Evolutionary conservation across 2,329 filamentous ascomycete species (phyloP).

Genomic region (Decorospora gaudefroyi): DNA sequence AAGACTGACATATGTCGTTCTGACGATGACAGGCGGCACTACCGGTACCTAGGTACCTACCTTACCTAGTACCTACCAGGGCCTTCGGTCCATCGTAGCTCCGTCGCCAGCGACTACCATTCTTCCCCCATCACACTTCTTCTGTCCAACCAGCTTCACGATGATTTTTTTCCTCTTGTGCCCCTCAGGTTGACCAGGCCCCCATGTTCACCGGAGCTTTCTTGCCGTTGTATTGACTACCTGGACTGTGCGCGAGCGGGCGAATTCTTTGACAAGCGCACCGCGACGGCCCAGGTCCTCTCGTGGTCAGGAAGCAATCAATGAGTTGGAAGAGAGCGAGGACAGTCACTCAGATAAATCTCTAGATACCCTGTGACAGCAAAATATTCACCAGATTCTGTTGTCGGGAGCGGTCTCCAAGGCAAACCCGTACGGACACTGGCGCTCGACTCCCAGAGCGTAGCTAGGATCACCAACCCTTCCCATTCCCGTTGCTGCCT

Average conservation of each 20-base stretch:
- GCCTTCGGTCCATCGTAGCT: conserved; percentile 2
- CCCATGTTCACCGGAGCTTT: no score
- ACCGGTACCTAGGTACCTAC: no score
- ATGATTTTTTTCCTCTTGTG: not conserved
- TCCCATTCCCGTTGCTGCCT: no score
- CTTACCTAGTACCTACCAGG: no score
- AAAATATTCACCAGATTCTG: not conserved
- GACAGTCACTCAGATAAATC: not conserved
- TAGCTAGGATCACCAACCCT: no score
- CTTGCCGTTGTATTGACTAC: no score
- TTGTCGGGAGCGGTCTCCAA: not conserved
- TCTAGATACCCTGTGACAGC: no score
- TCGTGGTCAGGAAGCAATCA: not conserved
- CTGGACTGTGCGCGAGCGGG: not conserved
- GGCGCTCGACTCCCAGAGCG: no score
- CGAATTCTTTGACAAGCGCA: not conserved
- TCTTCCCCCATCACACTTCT: not conserved
- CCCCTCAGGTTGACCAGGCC: no score
- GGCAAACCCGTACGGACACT: no score
- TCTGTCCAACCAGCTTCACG: no score
- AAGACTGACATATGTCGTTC: conserved; percentile 4
- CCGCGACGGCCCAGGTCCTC: not conserved
- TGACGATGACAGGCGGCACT: conserved; percentile 9
- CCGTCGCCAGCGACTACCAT: not conserved
- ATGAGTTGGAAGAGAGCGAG: not conserved